Conservation (phyloP, 768 basidiomycete genomes). For the Serendipita indica region DNA sequence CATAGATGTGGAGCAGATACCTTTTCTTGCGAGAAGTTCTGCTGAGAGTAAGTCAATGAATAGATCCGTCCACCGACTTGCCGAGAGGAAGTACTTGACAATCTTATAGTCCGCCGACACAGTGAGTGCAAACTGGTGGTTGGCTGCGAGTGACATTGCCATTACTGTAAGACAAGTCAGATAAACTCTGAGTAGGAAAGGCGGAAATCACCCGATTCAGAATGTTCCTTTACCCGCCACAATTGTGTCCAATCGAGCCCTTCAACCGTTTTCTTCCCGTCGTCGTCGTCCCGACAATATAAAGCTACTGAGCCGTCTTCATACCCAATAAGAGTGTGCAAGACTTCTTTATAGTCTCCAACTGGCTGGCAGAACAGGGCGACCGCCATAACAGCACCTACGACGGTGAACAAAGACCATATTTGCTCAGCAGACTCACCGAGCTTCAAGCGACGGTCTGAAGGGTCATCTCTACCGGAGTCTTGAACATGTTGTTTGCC, state of each 20-base stretch:
- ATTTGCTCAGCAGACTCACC: background rate
- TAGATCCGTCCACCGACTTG: conserved; percentile 7
- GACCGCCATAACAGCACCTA: conserved; percentile 52
- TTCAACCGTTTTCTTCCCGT: conserved; percentile 41
- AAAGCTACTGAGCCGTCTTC: conserved; percentile 80
- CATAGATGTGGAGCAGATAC: conserved; percentile 14
- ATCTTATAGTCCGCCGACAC: conserved; percentile 68
- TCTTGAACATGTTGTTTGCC: conserved; percentile 34
- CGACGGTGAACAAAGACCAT: background rate
- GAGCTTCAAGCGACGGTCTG: conserved; percentile 13
- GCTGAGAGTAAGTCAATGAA: background rate
- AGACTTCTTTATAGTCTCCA: conserved; percentile 73
- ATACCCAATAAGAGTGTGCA: conserved; percentile 60
- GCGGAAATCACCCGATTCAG: conserved; percentile 46
- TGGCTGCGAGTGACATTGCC: conserved; percentile 60
- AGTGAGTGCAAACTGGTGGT: conserved; percentile 47
- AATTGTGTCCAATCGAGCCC: conserved; percentile 58
- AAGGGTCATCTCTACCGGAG: background rate
- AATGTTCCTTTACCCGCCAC: conserved; percentile 54
- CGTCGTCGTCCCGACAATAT: conserved; percentile 33
- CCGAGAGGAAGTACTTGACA: conserved; percentile 19
- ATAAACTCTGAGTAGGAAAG: background rate
- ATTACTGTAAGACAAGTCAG: conserved; percentile 40
- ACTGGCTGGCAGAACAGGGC: conserved; percentile 59
- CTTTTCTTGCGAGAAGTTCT: background rate